phyloP scores from a whole-genome alignment of 2,329 filamentous ascomycete species.

The Aspergillus candidus region DNA sequence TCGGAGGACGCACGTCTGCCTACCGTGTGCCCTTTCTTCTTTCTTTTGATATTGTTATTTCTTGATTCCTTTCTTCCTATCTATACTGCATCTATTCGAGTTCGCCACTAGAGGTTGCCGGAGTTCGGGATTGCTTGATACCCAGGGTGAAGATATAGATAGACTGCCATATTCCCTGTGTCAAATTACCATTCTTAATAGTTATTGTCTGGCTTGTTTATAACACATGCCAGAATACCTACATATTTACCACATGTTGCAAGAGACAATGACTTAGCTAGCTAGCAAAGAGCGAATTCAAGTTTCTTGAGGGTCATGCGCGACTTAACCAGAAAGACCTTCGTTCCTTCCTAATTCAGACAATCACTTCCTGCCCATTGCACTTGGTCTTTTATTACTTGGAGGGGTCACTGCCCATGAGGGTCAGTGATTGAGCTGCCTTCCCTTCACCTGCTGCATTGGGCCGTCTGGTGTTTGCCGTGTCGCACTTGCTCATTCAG shows the following conservation, averaged over 20 bases:
- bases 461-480: slow-evolving; percentile 3
- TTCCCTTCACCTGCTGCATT: slow-evolving; percentile 5
- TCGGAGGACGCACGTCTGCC: too few relatives aligned
- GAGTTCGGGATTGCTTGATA: slow-evolving; percentile 23
- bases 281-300: too few relatives aligned
- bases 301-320: not conserved
- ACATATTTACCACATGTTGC: too few relatives aligned
- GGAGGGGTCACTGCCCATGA: too few relatives aligned
- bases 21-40: not conserved
- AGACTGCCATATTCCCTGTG: slow-evolving; percentile 10
- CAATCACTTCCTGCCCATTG: not conserved
- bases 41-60: slow-evolving; percentile 5
- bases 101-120: slow-evolving; percentile 10
- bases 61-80: slow-evolving; percentile 5
- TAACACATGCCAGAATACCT: too few relatives aligned
- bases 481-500: not conserved
- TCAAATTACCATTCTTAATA: not conserved
- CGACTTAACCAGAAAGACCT: too few relatives aligned
- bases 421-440: too few relatives aligned
- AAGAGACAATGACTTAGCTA: not conserved
- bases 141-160: slow-evolving; percentile 14
- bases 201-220: not conserved
- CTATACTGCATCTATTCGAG: slow-evolving; percentile 3
- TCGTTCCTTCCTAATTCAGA: too few relatives aligned
- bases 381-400: too few relatives aligned